Evolutionary conservation across 2,329 filamentous ascomycete species (phyloP).

Genomic region (Colletotrichum magnum): DNA sequence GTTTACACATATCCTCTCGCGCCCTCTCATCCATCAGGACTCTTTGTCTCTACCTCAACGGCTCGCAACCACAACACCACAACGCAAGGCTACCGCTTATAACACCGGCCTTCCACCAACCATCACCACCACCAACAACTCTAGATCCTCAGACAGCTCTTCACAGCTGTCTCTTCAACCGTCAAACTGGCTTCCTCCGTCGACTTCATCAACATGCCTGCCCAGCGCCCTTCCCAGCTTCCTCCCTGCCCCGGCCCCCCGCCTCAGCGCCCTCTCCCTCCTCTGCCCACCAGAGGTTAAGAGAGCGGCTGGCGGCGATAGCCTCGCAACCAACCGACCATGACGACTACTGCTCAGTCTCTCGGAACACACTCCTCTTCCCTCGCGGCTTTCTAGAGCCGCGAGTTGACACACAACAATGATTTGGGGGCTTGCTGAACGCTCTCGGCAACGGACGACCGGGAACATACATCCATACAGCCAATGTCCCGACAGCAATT

Average conservation of each 20-base stretch:
- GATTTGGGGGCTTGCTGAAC: slow-evolving; percentile 6
- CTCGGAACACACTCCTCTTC: background rate
- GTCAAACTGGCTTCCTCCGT: slow-evolving; percentile 40
- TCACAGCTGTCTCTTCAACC: slow-evolving; percentile 36
- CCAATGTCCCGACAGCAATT: slow-evolving; percentile 13
- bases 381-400: background rate
- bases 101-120: slow-evolving; percentile 9
- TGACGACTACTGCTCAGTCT: slow-evolving; percentile 3
- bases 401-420: background rate
- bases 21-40: slow-evolving; percentile 23
- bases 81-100: slow-evolving; percentile 17
- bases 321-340: slow-evolving; percentile 30
- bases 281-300: slow-evolving; percentile 73
- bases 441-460: slow-evolving; percentile 17
- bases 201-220: slow-evolving; percentile 62
- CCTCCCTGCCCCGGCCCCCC: slow-evolving; percentile 78
- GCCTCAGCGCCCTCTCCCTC: slow-evolving; percentile 74
- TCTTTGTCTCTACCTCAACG: slow-evolving; percentile 31
- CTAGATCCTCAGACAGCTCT: slow-evolving; percentile 34
- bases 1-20: slow-evolving; percentile 26
- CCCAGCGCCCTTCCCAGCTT: slow-evolving; percentile 75
- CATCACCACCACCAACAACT: slow-evolving; percentile 38
- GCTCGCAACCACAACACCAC: slow-evolving; percentile 13
- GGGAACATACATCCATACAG: background rate
- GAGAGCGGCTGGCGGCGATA: slow-evolving; percentile 22